A percentile compares a stretch with the other conserved stretches of the same genome.
phyloP scores from a whole-genome alignment of 768 basidiomycete genomes.

The Termitomyces sp. region DNA sequence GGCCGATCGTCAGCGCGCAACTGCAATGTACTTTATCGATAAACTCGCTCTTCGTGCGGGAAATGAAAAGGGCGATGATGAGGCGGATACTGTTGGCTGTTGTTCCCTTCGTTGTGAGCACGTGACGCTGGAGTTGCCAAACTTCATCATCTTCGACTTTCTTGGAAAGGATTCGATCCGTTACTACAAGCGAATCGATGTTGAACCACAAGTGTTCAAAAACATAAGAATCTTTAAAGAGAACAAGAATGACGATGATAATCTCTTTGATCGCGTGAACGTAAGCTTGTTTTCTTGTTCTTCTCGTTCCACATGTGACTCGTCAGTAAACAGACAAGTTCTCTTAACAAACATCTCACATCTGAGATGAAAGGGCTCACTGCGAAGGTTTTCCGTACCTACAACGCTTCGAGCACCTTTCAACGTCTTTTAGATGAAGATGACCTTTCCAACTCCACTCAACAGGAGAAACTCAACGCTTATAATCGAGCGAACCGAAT shows the following conservation, averaged over 20 bases:
- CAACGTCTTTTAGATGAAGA: constrained; percentile 82
- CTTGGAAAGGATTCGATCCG: constrained; percentile 99
- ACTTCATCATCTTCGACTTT: constrained; percentile 92
- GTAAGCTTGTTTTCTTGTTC: constrained; percentile 42
- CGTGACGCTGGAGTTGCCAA: constrained; percentile 84
- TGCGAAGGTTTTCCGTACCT: constrained; percentile 99
- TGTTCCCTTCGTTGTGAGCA: constrained; percentile 97
- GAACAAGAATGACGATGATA: constrained; percentile 81
- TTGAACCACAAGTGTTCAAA: constrained; percentile 93
- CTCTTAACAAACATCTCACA: constrained; percentile 87
- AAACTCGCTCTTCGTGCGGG: constrained; percentile 95
- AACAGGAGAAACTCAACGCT: constrained; percentile 95
- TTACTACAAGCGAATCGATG: constrained; percentile 87
- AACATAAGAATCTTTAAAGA: constrained; percentile 97
- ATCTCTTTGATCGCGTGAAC: constrained; percentile 90
- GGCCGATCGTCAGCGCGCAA: constrained; percentile 95
- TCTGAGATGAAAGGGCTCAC: constrained; percentile 97
- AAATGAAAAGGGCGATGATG: constrained; percentile 99
- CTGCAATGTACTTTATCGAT: constrained; percentile 99
- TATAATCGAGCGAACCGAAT: constrained; percentile 97
- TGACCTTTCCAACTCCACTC: constrained; percentile 50
- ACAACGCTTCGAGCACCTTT: constrained; percentile 96
- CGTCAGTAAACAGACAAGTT: constrained; percentile 51
- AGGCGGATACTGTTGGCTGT: constrained; percentile 98
- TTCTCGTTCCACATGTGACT: constrained; percentile 4